These are phyloP conservation scores for Apiospora malaysiana DNA, from an alignment of 2,329 filamentous ascomycete species.

Conservation along the genomic window DNA sequence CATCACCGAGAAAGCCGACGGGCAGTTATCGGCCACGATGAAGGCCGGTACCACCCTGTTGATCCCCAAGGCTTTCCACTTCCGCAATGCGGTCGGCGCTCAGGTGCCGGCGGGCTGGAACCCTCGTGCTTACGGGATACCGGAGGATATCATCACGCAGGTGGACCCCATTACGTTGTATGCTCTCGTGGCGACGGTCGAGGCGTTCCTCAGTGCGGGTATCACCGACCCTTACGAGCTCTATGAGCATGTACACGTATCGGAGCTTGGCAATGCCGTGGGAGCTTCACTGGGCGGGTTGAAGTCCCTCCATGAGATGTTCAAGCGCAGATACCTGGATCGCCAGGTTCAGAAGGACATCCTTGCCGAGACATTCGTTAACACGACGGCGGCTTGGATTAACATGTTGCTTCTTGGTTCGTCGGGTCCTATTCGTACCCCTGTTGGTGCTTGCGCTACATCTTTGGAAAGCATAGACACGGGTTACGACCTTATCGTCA, in stretches of 20 bases:
- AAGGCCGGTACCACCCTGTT: slow-evolving; percentile 39
- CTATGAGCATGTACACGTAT: slow-evolving; percentile 41
- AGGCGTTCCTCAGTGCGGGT: slow-evolving; percentile 42
- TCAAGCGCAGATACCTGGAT: slow-evolving; percentile 39
- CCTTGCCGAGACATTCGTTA: slow-evolving; percentile 43
- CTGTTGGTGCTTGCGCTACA: slow-evolving; percentile 46
- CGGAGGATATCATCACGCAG: slow-evolving; percentile 42
- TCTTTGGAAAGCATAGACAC: slow-evolving; percentile 43
- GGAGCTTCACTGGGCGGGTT: slow-evolving; percentile 41
- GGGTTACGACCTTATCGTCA: slow-evolving; percentile 40
- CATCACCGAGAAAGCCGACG: slow-evolving; percentile 31
- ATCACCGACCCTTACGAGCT: slow-evolving; percentile 40
- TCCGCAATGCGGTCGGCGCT: slow-evolving; percentile 38
- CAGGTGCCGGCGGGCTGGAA: slow-evolving; percentile 45
- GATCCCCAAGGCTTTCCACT: slow-evolving; percentile 39
- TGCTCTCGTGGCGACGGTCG: slow-evolving; percentile 37
- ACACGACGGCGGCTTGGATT: slow-evolving; percentile 44
- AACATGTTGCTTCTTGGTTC: slow-evolving; percentile 49
- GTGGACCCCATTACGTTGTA: slow-evolving; percentile 44
- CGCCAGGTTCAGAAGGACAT: slow-evolving; percentile 40
- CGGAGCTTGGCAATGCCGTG: slow-evolving; percentile 43
- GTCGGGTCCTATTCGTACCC: slow-evolving; percentile 42
- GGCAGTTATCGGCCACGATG: slow-evolving; percentile 34
- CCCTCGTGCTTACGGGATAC: slow-evolving; percentile 41
- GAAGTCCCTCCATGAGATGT: slow-evolving; percentile 36